A percentile compares a stretch with the other conserved stretches of the same genome.
Conservation (phyloP, 257 asterid genomes). For the Fraxinus pennsylvanica region DNA sequence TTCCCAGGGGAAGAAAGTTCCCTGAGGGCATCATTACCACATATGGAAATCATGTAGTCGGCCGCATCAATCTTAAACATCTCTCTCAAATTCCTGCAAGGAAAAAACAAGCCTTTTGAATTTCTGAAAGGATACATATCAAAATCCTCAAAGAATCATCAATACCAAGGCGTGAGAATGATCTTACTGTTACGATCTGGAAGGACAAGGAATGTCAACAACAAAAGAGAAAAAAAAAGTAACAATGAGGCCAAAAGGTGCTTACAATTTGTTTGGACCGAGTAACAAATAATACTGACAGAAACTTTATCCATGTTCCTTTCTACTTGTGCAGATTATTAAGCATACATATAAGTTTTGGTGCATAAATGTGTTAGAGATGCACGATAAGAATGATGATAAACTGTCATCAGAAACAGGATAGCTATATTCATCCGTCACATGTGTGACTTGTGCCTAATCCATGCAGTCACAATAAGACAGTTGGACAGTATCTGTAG, state of each 20-base stretch:
- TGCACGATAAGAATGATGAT: neutral
- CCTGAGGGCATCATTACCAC: conserved; percentile 93
- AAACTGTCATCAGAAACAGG: neutral
- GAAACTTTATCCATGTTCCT: neutral
- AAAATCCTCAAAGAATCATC: neutral
- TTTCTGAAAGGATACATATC: conserved; percentile 16
- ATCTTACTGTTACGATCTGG: neutral
- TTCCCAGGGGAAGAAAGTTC: conserved; percentile 99
- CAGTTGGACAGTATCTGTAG: conserved; percentile 3
- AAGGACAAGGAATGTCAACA: neutral
- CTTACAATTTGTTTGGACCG: neutral
- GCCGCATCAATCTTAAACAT: conserved; percentile 96
- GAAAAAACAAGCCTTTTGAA: conserved; percentile 22
- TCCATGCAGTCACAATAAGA: neutral
- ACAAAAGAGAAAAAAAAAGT: neutral
- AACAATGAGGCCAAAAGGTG: neutral
- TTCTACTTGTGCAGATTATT: neutral
- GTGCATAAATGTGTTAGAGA: neutral
- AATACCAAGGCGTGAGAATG: conserved; percentile 4
- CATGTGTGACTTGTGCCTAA: neutral
- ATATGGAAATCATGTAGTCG: conserved; percentile 96
- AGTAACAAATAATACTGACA: neutral
- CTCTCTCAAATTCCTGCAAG: conserved; percentile 81
- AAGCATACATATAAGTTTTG: neutral
- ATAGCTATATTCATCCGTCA: neutral